Base-by-base conservation (phyloP, 1,284 basidiomycete species). In the Ganoderma leucocontextum region DNA sequence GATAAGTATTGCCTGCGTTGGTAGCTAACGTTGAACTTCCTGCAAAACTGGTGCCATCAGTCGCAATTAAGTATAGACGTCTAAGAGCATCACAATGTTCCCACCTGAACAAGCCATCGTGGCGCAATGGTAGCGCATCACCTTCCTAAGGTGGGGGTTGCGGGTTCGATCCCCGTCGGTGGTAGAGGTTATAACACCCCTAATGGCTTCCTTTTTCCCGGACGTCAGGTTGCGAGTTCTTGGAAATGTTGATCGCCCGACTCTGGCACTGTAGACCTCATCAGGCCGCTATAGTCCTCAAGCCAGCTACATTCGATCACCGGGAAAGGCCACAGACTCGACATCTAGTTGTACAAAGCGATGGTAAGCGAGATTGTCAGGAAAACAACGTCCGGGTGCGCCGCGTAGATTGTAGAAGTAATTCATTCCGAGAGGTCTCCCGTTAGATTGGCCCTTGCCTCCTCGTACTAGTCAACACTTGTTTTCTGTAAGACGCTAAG, bases 381-480 rank as follows among this genome's bases (percentile, higher is more conserved):
- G 35, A 65, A 6, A 39, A 60, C 29, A 42, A 58, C 22, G 4
- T 33, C 36, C 3, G 35, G 13, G 29, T 53, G 29, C 15, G 29
- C 7, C 17, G 52, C 52, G 12, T 55, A 55, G 52, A 17, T 55
- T 33, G 52, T 53, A 4, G 49, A 25, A 49, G 22, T 25, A 5
- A 58, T 39, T 70, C 61, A 78, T 61, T 76, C 76, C 2, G 73
- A 71, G 36, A 68, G 72, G 49, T 78, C 77, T 9, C 78, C 76
- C 63, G 76, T 75, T 62, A 77, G 68, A 29, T 78, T 78, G 66
- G 76, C 77, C 68, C 79, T 82, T 7, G 79, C 78, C 60, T 78
- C 74, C 70, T 88, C 85, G 72, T 88, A 84, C 75, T 90, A 85
- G 77, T 89, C 85, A 33, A 84, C 81, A 60, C 72, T 74, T n/a